These are phyloP conservation scores for Dothideomycetes sp. DNA, from an alignment of 2,329 filamentous ascomycete genomes.

Conservation along the genomic window DNA sequence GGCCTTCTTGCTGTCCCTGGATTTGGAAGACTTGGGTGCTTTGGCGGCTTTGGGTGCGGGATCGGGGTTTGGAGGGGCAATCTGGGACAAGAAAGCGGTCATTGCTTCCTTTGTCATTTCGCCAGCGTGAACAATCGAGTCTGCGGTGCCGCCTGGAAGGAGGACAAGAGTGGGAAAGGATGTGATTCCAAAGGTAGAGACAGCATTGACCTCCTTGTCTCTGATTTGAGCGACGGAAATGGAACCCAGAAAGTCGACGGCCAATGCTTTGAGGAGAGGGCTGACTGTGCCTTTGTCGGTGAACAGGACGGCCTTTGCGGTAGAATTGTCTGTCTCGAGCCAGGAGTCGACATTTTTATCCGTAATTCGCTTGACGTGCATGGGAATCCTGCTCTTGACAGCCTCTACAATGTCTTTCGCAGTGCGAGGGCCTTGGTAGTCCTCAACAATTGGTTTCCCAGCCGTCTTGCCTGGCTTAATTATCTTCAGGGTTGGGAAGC, in stretches of 20 bases:
- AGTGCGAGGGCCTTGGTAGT: constrained; percentile 74
- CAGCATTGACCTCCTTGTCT: constrained; percentile 62
- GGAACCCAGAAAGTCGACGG: constrained; percentile 78
- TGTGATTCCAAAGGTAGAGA: constrained; percentile 63
- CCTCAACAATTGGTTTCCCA: constrained; percentile 71
- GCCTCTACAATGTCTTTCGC: constrained; percentile 83
- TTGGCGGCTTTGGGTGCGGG: constrained; percentile 43
- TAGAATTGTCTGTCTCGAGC: constrained; percentile 54
- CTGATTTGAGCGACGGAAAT: constrained; percentile 75
- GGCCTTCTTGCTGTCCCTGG: constrained; percentile 27
- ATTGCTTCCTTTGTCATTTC: constrained; percentile 78
- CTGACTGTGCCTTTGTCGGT: constrained; percentile 86
- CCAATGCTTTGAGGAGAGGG: constrained; percentile 69
- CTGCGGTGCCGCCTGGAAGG: constrained; percentile 58
- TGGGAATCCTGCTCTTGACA: constrained; percentile 78
- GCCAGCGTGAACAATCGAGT: constrained; percentile 64
- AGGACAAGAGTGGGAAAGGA: constrained; percentile 75
- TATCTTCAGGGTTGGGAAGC: constrained; percentile 94
- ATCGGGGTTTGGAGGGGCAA: constrained; percentile 68
- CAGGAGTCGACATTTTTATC: constrained; percentile 72
- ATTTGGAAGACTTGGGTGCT: constrained; percentile 31
- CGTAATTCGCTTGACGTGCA: constrained; percentile 71
- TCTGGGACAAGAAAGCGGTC: constrained; percentile 71
- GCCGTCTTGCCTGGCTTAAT: constrained; percentile 73
- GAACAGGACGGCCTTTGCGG: constrained; percentile 80